A percentile compares a stretch with the other conserved stretches of the same genome.
Conservation (phyloP, 257 asterid genomes). For the Rhazya stricta region DNA sequence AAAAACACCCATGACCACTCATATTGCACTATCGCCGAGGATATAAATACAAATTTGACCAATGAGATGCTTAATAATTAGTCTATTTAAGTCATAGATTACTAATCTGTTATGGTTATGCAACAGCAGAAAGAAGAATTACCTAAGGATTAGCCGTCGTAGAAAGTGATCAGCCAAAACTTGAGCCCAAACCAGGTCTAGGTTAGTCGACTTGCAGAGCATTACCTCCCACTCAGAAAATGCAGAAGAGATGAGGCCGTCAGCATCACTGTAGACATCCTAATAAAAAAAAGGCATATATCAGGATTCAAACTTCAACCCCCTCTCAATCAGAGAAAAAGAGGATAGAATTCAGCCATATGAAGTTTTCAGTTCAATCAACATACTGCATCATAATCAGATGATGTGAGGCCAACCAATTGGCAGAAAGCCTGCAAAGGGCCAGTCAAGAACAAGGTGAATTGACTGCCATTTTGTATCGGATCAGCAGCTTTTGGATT, state of each 20-base stretch:
- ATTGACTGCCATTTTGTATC: slow-evolving; percentile 73
- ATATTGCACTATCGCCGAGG: neutral
- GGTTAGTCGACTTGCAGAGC: slow-evolving; percentile 72
- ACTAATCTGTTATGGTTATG: neutral
- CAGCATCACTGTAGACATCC: slow-evolving; percentile 51
- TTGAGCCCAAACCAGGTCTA: slow-evolving; percentile 94
- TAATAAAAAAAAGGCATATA: slow-evolving; percentile 26
- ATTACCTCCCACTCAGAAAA: slow-evolving; percentile 88
- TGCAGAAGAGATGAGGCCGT: slow-evolving; percentile 58
- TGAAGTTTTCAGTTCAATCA: neutral
- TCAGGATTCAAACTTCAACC: slow-evolving; percentile 11
- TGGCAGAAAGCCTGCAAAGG: slow-evolving; percentile 91
- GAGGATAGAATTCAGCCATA: neutral
- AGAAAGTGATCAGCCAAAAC: slow-evolving; percentile 78
- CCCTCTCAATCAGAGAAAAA: neutral
- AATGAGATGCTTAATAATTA: neutral
- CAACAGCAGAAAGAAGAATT: slow-evolving; percentile 16
- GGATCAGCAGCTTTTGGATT: slow-evolving; percentile 39
- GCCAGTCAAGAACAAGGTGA: slow-evolving; percentile 83
- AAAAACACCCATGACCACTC: slow-evolving; percentile 7
- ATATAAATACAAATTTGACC: neutral
- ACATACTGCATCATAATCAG: slow-evolving; percentile 54
- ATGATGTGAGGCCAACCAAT: slow-evolving; percentile 56
- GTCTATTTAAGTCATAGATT: neutral
- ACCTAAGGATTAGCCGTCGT: slow-evolving; percentile 88